Evolutionary conservation across 1,284 basidiomycete species (phyloP).

Genomic region (Pseudozyma hubeiensis): DNA sequence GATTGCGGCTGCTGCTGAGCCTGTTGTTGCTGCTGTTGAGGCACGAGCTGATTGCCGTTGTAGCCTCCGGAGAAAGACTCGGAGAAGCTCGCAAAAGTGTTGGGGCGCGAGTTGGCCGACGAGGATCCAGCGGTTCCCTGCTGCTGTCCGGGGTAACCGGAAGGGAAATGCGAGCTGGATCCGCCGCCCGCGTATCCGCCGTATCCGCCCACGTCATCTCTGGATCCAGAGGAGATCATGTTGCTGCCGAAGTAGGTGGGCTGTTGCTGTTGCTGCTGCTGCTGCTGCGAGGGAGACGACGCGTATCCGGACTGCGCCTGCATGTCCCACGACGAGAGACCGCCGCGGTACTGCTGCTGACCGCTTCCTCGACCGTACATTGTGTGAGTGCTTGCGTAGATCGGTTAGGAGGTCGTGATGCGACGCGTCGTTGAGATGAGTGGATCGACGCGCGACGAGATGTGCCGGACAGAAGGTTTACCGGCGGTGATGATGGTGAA

Average conservation of each 20-base stretch:
- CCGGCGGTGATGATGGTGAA: neutral
- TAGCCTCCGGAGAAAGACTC: slow-evolving; percentile 37
- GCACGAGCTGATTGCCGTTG: slow-evolving; percentile 38
- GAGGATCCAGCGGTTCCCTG: slow-evolving; percentile 29
- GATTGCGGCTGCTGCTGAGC: slow-evolving; percentile 13
- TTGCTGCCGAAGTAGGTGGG: slow-evolving; percentile 34
- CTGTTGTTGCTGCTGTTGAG: slow-evolving; percentile 31
- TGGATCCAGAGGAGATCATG: slow-evolving; percentile 38
- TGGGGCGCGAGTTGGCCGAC: slow-evolving; percentile 36
- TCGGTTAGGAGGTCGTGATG: neutral
- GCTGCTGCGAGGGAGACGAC: slow-evolving; percentile 38
- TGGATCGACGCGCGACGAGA: slow-evolving; percentile 12
- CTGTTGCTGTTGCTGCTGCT: slow-evolving; percentile 39
- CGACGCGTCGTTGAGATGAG: slow-evolving; percentile 9
- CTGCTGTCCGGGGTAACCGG: slow-evolving; percentile 28
- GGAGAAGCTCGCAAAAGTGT: slow-evolving; percentile 45
- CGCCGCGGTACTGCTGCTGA: slow-evolving; percentile 45
- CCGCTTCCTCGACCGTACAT: slow-evolving; percentile 46
- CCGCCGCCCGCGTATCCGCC: slow-evolving; percentile 34
- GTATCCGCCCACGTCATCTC: slow-evolving; percentile 37
- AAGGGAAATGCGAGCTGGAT: slow-evolving; percentile 41
- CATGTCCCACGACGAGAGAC: slow-evolving; percentile 47
- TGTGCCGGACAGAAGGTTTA: neutral
- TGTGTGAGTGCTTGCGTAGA: neutral
- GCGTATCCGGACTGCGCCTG: slow-evolving; percentile 33